A percentile compares a stretch with the other conserved stretches of the same genome.
Evolutionary conservation across 768 basidiomycete genomes (phyloP).

Genomic region (Pulveroboletus frians): DNA sequence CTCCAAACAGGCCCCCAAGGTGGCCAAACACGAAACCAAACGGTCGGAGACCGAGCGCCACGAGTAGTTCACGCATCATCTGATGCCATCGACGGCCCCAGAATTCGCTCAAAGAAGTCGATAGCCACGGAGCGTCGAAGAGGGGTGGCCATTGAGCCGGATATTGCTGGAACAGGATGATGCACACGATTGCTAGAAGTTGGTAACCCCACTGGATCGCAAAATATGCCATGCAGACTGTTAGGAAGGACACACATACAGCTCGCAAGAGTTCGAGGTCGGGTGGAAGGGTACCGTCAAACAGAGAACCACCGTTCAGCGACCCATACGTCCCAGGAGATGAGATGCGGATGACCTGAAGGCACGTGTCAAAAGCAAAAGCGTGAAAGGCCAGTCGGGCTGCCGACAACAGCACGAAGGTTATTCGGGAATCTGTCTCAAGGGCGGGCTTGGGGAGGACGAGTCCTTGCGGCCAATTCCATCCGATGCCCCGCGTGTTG

Average conservation of each 20-base stretch:
- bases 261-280: constrained; percentile 36
- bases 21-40: constrained; percentile 43
- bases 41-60: constrained; percentile 44
- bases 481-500: constrained; percentile 23
- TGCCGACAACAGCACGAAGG: constrained; percentile 14
- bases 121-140: constrained; percentile 51
- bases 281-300: constrained; percentile 29
- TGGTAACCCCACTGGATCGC: constrained; percentile 42
- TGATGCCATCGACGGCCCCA: constrained; percentile 69
- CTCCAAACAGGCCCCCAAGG: constrained; percentile 46
- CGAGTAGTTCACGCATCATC: constrained; percentile 50
- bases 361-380: constrained; percentile 9
- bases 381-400: constrained; percentile 1
- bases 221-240: constrained; percentile 43
- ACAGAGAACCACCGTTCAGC: constrained; percentile 33
- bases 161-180: constrained; percentile 41
- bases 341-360: constrained; percentile 21
- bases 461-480: constrained; percentile 21
- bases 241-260: constrained; percentile 37
- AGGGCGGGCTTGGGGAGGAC: constrained; percentile 11
- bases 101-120: constrained; percentile 53
- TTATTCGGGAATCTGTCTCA: constrained; percentile 12
- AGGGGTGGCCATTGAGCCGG: constrained; percentile 57
- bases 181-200: constrained; percentile 37
- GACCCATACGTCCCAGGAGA: constrained; percentile 37